These are phyloP conservation scores for Alternaria sp. DNA, from an alignment of 2,329 filamentous ascomycete genomes.

Conservation along the genomic window DNA sequence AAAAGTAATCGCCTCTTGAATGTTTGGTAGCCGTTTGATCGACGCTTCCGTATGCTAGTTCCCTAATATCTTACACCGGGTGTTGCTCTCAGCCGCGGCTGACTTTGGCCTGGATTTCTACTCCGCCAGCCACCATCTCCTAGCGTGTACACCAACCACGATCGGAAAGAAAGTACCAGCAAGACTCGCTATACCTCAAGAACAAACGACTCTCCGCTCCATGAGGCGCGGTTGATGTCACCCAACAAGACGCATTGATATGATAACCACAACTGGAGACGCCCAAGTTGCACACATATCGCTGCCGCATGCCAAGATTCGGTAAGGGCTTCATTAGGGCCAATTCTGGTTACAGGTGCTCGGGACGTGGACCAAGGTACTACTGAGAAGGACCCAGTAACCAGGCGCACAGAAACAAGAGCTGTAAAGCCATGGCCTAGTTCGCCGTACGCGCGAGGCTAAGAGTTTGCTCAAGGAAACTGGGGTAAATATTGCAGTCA, in stretches of 20 bases:
- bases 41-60: background rate
- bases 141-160: too few species aligned
- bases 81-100: too few species aligned
- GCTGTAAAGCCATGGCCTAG: background rate
- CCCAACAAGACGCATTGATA: conserved; percentile 16
- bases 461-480: background rate
- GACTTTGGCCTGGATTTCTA: too few species aligned
- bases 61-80: background rate
- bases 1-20: conserved; percentile 4
- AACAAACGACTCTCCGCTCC: conserved; percentile 3
- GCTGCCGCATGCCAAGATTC: conserved; percentile 3
- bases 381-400: background rate
- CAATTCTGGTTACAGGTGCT: conserved; percentile 1
- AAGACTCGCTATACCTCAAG: conserved; percentile 3
- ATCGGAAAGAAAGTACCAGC: background rate
- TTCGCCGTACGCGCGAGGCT: background rate
- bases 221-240: conserved; percentile 14
- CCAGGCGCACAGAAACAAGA: conserved; percentile 2
- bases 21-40: conserved; percentile 3
- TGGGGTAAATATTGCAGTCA: background rate
- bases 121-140: too few species aligned
- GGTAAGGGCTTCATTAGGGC: background rate
- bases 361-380: conserved; percentile 6
- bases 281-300: conserved; percentile 18
- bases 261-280: conserved; percentile 9